These are phyloP conservation scores for Amniculicola lignicola DNA, from an alignment of 495 filamentous ascomycete genomes.

Conservation along the genomic window DNA sequence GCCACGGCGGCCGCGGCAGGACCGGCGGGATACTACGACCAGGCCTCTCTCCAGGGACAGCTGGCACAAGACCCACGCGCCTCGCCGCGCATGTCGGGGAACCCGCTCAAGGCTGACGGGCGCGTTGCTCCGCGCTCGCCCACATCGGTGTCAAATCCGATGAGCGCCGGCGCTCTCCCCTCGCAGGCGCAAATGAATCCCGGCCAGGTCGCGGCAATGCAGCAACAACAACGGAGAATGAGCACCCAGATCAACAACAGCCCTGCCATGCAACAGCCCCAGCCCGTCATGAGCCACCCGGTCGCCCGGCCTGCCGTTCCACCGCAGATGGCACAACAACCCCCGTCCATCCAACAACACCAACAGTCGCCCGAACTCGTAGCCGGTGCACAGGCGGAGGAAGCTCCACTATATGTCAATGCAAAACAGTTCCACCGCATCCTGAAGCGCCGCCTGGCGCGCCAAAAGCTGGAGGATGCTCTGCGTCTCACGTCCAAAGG, in stretches of 20 bases:
- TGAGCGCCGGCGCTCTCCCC: constrained; percentile 39
- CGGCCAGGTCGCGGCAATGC: constrained; percentile 34
- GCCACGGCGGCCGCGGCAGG: constrained; percentile 67
- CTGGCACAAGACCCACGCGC: constrained; percentile 47
- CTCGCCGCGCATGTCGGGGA: constrained; percentile 56
- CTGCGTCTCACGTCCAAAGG: constrained; percentile 90
- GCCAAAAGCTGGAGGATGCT: constrained; percentile 89
- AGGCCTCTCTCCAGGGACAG: constrained; percentile 51
- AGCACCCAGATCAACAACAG: constrained; percentile 61
- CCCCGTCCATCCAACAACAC: constrained; percentile 53
- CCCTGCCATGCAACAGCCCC: constrained; percentile 57
- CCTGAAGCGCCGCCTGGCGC: constrained; percentile 84
- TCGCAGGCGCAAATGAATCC: constrained; percentile 39
- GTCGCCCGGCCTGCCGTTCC: constrained; percentile 31
- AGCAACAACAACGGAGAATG: constrained; percentile 45
- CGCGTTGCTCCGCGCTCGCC: constrained; percentile 58
- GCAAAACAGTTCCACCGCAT: constrained; percentile 99
- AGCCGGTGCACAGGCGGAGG: constrained; percentile 67
- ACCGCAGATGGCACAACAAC: constrained; percentile 44
- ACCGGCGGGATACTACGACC: constrained; percentile 55
- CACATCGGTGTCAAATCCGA: constrained; percentile 46
- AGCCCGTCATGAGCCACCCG: constrained; percentile 56
- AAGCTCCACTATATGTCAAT: constrained; percentile 95
- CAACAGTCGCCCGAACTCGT: constrained; percentile 82
- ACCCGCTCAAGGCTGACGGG: constrained; percentile 54